Evolutionary conservation across 1,139 yeast genomes (phyloP), one percentile per base, ranked within the genome.

Genomic region (Zhuliangozyma parablackwelliae): DNA sequence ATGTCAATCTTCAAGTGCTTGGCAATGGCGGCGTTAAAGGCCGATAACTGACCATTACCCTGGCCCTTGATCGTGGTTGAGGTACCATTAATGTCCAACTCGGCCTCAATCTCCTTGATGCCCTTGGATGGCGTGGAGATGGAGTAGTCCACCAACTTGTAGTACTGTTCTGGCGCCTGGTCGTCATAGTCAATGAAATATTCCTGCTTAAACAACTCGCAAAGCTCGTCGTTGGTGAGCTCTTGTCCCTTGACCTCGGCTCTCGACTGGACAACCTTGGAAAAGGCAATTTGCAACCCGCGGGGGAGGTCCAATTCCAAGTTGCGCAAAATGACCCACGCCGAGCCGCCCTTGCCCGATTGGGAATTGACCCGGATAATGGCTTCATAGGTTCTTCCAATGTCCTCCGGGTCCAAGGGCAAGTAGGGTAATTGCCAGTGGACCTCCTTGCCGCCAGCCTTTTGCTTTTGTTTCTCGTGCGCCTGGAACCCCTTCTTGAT

Each of bases 331-430:
- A 92, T 84, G 48, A 92, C 85, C 97, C 97, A 92, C 25, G 97
- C 95, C 24, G 97, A 95, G 58, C 97, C 97, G 57, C 97, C 97
- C 68, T 92, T 92, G 56, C 98, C 98, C 23, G 95, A 84, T 70
- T 92, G 97, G 9, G 97, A 89, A 70, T 92, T 92, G 63, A 92
- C 97, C 63, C 98, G 80, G 56, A 92, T 92, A 47, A 92, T 95
- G 32, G 97, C 97, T 68, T 92, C 97, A 65, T 92, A 92, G 40
- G 87, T 90, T 66, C 97, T 82, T 42, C 97, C 97, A 52, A 92
- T 84, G 61, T 92, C 97, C 59, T 82, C 77, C 50, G 98, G 98
- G 64, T 92, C 98, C 63, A 92, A 75, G 42, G 98, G 97, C 55
- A 92, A 75, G 68, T 92, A 92, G 33, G 98, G 98, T 47, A 92